phyloP scores from a whole-genome alignment of 2,329 filamentous ascomycete genomes.

The Xylariomycetidae sp. region DNA sequence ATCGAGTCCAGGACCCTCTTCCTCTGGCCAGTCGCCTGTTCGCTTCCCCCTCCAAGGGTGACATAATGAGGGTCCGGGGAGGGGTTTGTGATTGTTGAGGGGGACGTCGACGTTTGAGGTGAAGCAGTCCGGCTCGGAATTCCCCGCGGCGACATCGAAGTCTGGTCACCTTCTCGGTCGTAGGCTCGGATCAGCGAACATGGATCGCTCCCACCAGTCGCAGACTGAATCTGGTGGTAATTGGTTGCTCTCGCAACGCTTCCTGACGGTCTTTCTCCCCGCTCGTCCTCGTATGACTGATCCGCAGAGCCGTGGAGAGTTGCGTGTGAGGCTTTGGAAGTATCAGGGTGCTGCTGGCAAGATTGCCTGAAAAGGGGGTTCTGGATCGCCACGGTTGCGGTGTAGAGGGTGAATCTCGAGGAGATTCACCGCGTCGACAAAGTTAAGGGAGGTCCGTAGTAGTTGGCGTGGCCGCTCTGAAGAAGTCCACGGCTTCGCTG shows the following conservation, averaged over 20 bases:
- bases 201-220: conserved; percentile 39
- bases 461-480: no score
- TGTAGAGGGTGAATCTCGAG: no score
- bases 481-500: no score
- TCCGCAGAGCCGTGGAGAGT: no score
- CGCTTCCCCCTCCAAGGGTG: conserved; percentile 25
- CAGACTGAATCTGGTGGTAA: conserved; percentile 22
- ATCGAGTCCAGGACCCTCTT: no score
- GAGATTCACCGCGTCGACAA: no score
- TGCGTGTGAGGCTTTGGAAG: no score
- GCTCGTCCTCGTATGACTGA: conserved; percentile 18
- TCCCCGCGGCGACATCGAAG: conserved; percentile 59
- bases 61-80: conserved; percentile 24
- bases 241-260: conserved; percentile 19
- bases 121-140: conserved; percentile 50
- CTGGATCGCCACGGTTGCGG: no score
- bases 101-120: conserved; percentile 41
- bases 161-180: conserved; percentile 50
- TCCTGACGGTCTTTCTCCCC: conserved; percentile 21
- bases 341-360: no score
- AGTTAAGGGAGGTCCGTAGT: no score
- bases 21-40: no score
- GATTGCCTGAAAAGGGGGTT: no score
- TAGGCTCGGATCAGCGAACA: conserved; percentile 49
- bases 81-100: conserved; percentile 29